phyloP scores from a whole-genome alignment of 371 early-diverging fungal genomes.

The Chytridiales sp. region DNA sequence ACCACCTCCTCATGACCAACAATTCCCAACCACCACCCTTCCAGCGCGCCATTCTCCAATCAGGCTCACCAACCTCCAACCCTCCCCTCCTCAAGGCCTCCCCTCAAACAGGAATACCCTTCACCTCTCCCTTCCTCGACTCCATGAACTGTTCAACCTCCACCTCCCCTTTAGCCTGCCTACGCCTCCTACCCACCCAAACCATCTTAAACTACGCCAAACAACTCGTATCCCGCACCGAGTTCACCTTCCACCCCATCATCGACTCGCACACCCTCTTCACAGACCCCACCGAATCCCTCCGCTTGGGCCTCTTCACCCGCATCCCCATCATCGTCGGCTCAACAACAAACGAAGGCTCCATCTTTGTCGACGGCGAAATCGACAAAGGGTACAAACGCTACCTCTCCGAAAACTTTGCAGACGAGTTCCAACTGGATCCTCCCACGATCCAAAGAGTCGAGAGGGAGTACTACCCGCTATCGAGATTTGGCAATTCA shows the following conservation, averaged over 20 bases:
- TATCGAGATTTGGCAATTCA: not conserved
- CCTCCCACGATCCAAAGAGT: no score
- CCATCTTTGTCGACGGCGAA: conserved; percentile 8
- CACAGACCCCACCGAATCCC: conserved; percentile 2
- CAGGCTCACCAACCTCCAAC: conserved; percentile 20
- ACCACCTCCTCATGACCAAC: conserved; percentile 16
- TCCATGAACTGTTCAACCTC: conserved; percentile 10
- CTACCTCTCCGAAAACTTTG: not conserved
- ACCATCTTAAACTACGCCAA: not conserved
- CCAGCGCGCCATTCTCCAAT: conserved; percentile 19
- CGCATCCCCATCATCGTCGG: conserved; percentile 18
- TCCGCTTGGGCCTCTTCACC: conserved; percentile 4
- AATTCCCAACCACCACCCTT: conserved; percentile 20
- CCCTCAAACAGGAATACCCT: no score
- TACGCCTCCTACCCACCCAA: not conserved
- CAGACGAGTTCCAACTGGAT: no score
- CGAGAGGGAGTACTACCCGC: conserved; percentile 5
- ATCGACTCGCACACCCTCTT: conserved; percentile 15
- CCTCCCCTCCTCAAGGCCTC: not conserved
- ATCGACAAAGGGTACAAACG: conserved; percentile 9
- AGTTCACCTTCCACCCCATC: conserved; percentile 8
- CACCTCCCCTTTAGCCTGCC: conserved; percentile 10
- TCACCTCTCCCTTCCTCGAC: no score
- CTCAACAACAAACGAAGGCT: conserved; percentile 16
- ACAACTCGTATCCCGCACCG: not conserved